phyloP scores from a whole-genome alignment of 2,329 filamentous ascomycete genomes.

The Pseudocercospora cruenta region DNA sequence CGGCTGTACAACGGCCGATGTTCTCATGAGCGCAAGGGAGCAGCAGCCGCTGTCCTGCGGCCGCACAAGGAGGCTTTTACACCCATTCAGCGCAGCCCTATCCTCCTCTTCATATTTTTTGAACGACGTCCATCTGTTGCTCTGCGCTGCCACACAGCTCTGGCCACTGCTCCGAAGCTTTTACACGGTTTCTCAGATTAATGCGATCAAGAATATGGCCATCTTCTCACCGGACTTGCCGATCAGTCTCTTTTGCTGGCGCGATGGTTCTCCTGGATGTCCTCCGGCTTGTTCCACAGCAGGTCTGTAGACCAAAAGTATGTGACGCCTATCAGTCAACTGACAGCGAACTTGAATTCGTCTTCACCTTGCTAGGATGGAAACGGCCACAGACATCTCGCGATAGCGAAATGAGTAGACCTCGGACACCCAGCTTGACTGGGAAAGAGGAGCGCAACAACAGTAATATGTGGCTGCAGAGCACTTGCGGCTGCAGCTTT shows the following conservation, averaged over 20 bases:
- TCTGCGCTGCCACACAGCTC: too few species aligned
- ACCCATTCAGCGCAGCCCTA: too few species aligned
- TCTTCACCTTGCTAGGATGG: background rate
- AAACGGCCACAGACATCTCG: background rate
- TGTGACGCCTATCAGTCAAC: background rate
- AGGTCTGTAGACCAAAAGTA: background rate
- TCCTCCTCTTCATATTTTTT: too few species aligned
- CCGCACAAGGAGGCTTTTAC: too few species aligned
- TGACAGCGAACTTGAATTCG: background rate
- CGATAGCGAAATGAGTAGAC: too few species aligned
- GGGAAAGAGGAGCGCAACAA: background rate
- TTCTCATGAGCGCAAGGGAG: too few species aligned
- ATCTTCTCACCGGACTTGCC: background rate
- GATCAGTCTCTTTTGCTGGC: background rate
- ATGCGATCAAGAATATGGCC: background rate
- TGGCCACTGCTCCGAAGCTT: background rate
- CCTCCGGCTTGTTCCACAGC: background rate
- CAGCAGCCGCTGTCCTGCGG: too few species aligned
- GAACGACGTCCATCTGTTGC: too few species aligned
- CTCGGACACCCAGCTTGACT: background rate
- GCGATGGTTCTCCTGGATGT: background rate
- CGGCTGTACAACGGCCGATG: background rate
- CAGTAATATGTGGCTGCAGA: background rate
- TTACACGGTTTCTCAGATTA: background rate
- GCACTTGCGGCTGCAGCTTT: background rate